Evolutionary conservation across 768 basidiomycete genomes (phyloP).

Genomic region (Suillus paluster): DNA sequence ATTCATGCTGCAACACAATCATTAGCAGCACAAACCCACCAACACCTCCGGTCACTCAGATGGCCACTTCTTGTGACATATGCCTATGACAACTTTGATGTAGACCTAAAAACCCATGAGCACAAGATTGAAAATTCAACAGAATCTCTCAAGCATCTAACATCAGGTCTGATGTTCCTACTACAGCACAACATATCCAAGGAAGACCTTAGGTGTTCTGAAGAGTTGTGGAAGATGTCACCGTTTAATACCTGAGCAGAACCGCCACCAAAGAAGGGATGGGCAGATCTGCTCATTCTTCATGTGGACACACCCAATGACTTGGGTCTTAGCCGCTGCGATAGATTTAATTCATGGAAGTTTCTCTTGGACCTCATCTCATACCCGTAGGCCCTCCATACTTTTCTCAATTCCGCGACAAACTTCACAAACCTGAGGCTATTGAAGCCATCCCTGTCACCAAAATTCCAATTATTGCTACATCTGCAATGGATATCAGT

Average conservation of each 20-base stretch:
- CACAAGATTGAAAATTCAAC: conserved; percentile 36
- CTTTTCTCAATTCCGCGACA: conserved; percentile 23
- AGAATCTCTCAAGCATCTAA: conserved; percentile 3
- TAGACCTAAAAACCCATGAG: conserved; percentile 34
- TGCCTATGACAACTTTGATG: conserved; percentile 50
- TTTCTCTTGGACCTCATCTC: conserved; percentile 12
- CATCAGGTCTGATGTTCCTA: conserved; percentile 13
- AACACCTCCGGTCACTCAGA: not conserved
- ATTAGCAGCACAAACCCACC: conserved; percentile 22
- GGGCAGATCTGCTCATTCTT: conserved; percentile 10
- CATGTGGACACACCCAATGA: conserved; percentile 21
- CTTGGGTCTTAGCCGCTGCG: conserved; percentile 22
- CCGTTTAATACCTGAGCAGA: conserved; percentile 22
- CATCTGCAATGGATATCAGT: conserved; percentile 28
- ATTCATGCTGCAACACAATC: conserved; percentile 18
- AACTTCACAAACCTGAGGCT: conserved; percentile 24
- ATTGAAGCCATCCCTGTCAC: conserved; percentile 32
- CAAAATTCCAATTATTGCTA: conserved; percentile 26
- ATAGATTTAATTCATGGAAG: conserved; percentile 25
- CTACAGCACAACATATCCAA: conserved; percentile 23
- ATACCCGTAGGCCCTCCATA: conserved; percentile 22
- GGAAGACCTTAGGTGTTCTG: conserved; percentile 35
- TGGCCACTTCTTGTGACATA: conserved; percentile 16
- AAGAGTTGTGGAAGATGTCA: conserved; percentile 39
- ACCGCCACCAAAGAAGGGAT: conserved; percentile 4